Evolutionary conservation across 2,329 filamentous ascomycete genomes (phyloP).

Genomic region (Fusarium foetens): DNA sequence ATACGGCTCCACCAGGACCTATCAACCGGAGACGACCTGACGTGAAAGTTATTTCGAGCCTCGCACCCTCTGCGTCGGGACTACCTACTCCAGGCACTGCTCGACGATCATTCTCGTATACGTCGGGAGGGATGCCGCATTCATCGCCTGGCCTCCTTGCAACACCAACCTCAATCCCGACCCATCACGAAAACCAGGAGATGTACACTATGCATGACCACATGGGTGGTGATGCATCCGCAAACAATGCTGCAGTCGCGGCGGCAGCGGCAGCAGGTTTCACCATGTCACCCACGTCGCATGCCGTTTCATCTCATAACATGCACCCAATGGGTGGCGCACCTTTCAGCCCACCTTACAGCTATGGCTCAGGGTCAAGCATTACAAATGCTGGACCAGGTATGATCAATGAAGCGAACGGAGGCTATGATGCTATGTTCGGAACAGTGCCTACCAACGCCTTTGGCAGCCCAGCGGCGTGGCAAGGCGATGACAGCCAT

Average conservation of each 20-base stretch:
- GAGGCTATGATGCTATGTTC: constrained; percentile 70
- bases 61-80: constrained; percentile 42
- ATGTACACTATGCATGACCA: constrained; percentile 49
- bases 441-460: constrained; percentile 63
- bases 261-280: constrained; percentile 54
- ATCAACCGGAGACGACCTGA: constrained; percentile 54
- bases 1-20: constrained; percentile 52
- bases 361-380: constrained; percentile 49
- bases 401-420: constrained; percentile 47
- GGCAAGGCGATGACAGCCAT: constrained; percentile 56
- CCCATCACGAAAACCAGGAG: constrained; percentile 49
- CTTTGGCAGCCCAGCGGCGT: constrained; percentile 62
- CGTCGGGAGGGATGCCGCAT: constrained; percentile 49
- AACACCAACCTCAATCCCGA: constrained; percentile 51
- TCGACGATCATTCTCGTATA: constrained; percentile 53
- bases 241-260: constrained; percentile 49
- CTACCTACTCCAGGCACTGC: constrained; percentile 48
- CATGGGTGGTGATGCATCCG: constrained; percentile 48
- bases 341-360: constrained; percentile 57
- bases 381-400: constrained; percentile 43
- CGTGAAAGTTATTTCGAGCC: constrained; percentile 48
- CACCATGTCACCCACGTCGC: constrained; percentile 37
- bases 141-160: constrained; percentile 54
- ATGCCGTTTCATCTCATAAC: constrained; percentile 37
- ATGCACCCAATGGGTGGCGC: constrained; percentile 47